These are phyloP conservation scores for Alternaria triticina DNA, from an alignment of 2,329 filamentous ascomycete species.

Conservation along the genomic window DNA sequence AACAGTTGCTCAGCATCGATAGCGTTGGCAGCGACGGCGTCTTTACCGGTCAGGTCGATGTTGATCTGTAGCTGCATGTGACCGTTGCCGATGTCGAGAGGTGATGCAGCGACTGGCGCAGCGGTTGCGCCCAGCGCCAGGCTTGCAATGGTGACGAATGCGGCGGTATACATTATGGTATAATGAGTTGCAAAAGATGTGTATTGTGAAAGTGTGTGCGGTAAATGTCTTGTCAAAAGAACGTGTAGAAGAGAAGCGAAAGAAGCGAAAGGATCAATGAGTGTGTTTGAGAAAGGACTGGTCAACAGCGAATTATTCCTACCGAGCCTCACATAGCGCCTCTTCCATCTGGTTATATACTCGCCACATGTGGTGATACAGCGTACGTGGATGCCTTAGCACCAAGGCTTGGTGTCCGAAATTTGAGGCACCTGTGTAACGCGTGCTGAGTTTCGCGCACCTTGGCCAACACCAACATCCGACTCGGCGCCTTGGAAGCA, in stretches of 20 bases:
- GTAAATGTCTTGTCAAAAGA: slow-evolving; percentile 7
- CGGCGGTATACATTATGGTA: slow-evolving; percentile 27
- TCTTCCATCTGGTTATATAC: slow-evolving; percentile 5
- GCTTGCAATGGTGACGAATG: slow-evolving; percentile 13
- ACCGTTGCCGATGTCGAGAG: slow-evolving; percentile 18
- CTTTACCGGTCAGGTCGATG: slow-evolving; percentile 23
- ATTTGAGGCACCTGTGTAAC: slow-evolving; percentile 27
- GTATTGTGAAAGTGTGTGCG: background rate
- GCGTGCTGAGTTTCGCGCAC: slow-evolving; percentile 14
- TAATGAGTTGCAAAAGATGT: background rate
- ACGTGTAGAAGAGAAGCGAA: background rate
- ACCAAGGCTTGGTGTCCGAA: slow-evolving; percentile 31
- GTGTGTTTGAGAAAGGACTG: slow-evolving; percentile 23
- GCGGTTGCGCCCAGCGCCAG: slow-evolving; percentile 18
- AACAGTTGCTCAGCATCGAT: slow-evolving; percentile 28
- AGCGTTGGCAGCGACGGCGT: slow-evolving; percentile 4
- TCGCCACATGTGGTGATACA: background rate
- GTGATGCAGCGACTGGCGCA: slow-evolving; percentile 11
- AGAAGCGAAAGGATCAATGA: slow-evolving; percentile 20
- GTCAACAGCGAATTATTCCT: slow-evolving; percentile 33
- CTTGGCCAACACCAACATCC: slow-evolving; percentile 15
- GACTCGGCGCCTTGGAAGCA: background rate
- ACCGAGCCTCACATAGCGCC: background rate
- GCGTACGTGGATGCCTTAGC: slow-evolving; percentile 12
- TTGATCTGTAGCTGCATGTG: slow-evolving; percentile 20